Evolutionary conservation across 2,329 filamentous ascomycete species (phyloP).

Genomic region (Cladosporium sp.): DNA sequence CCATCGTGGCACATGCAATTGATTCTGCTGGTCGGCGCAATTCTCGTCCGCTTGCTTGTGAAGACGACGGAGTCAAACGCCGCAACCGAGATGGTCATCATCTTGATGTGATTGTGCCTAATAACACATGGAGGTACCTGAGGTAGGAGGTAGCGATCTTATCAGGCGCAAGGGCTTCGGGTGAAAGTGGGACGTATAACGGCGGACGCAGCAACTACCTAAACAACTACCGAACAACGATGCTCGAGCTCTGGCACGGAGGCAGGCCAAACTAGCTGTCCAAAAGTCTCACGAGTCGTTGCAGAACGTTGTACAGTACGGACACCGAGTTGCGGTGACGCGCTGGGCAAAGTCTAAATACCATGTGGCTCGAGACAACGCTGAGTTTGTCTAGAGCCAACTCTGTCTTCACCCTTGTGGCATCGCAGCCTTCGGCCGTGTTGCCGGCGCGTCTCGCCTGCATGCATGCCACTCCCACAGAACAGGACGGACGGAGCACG

Average conservation of each 20-base stretch:
- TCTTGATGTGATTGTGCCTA: too few species aligned
- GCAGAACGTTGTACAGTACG: neutral
- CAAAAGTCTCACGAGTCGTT: slow-evolving; percentile 1
- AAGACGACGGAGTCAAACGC: neutral
- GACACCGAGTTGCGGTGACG: neutral
- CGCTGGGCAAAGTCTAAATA: slow-evolving; percentile 7
- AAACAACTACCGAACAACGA: neutral
- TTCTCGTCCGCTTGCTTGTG: neutral
- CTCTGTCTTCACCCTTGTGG: slow-evolving; percentile 7
- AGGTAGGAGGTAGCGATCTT: too few species aligned
- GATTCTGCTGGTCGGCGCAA: too few species aligned
- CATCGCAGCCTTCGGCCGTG: neutral
- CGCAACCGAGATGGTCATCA: neutral
- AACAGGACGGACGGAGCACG: neutral
- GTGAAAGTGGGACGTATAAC: neutral
- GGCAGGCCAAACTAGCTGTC: neutral
- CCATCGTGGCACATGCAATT: too few species aligned
- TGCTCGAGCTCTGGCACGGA: neutral
- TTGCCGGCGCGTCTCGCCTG: slow-evolving; percentile 10
- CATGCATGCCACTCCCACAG: neutral
- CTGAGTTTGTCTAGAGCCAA: slow-evolving; percentile 11
- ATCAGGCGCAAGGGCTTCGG: neutral
- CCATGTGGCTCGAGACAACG: slow-evolving; percentile 9
- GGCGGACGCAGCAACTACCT: neutral
- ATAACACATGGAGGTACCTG: too few species aligned